Evolutionary conservation across 331 rosid genomes (phyloP).

Genomic region (Spiraea crenata): DNA sequence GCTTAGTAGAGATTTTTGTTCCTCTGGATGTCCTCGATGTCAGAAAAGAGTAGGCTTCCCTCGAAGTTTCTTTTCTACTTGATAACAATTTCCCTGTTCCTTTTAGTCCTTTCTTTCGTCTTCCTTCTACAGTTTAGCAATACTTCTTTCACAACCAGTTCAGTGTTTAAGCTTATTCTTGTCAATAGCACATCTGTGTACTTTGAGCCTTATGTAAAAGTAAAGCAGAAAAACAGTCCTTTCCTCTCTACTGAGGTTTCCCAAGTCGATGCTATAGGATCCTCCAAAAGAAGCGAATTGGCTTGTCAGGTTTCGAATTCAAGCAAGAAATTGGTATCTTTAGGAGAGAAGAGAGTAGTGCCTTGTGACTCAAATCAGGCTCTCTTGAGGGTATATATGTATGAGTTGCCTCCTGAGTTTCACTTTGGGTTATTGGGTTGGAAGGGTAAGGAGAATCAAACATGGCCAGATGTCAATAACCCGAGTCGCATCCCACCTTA

Average conservation of each 20-base stretch:
- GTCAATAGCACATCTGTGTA: constrained; percentile 56
- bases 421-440: constrained; percentile 89
- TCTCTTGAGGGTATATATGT: constrained; percentile 74
- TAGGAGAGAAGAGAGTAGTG: constrained; percentile 25
- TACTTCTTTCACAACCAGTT: constrained; percentile 61
- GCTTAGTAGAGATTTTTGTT: constrained; percentile 11
- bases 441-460: constrained; percentile 70
- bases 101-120: constrained; percentile 64
- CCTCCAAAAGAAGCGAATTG: constrained; percentile 26
- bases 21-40: constrained; percentile 44
- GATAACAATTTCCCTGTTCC: constrained; percentile 64
- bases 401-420: constrained; percentile 83
- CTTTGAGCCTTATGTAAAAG: constrained; percentile 46
- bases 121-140: constrained; percentile 67
- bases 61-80: constrained; percentile 61
- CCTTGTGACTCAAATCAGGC: constrained; percentile 44
- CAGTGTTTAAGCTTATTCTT: constrained; percentile 69
- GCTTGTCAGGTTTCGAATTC: constrained; percentile 35
- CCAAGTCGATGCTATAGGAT: constrained; percentile 21
- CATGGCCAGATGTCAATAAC: constrained; percentile 67
- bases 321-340: constrained; percentile 27
- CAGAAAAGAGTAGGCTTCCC: constrained; percentile 63
- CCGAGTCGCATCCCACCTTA: constrained; percentile 50
- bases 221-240: constrained; percentile 35
- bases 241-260: constrained; percentile 26